These are phyloP conservation scores for Aspergillus nanangensis DNA, from an alignment of 495 filamentous ascomycete genomes.

Conservation along the genomic window DNA sequence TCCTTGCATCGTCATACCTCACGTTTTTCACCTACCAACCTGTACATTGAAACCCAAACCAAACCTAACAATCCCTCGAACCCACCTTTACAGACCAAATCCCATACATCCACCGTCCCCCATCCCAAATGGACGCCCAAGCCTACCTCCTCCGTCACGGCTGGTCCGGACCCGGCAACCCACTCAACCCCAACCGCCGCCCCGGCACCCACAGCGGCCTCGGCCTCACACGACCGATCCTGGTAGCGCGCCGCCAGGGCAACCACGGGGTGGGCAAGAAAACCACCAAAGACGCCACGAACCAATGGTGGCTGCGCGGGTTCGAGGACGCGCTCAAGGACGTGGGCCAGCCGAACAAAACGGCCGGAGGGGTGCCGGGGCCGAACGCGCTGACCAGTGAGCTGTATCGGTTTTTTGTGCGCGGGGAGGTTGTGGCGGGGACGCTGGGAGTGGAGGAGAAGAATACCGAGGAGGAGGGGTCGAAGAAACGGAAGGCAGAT, in stretches of 20 bases:
- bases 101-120: neutral
- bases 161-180: constrained; percentile 72
- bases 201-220: constrained; percentile 56
- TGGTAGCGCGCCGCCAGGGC: constrained; percentile 64
- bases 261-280: constrained; percentile 67
- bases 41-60: neutral
- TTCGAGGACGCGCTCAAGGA: constrained; percentile 76
- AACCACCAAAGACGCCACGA: constrained; percentile 55
- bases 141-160: constrained; percentile 71
- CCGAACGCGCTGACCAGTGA: constrained; percentile 49
- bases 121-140: constrained; percentile 55
- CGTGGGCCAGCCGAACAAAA: constrained; percentile 47
- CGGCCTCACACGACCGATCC: constrained; percentile 64
- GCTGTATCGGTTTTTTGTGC: constrained; percentile 78
- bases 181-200: constrained; percentile 61
- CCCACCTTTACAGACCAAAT: neutral
- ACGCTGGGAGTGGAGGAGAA: constrained; percentile 40
- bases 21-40: too few species aligned
- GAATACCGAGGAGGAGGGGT: constrained; percentile 15
- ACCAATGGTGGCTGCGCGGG: constrained; percentile 78
- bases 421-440: constrained; percentile 66
- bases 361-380: constrained; percentile 6
- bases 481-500: constrained; percentile 34
- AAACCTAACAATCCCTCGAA: neutral
- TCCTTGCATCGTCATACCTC: neutral